Evolutionary conservation across 2,329 filamentous ascomycete species (phyloP).

Genomic region (Claviceps lovelessii): DNA sequence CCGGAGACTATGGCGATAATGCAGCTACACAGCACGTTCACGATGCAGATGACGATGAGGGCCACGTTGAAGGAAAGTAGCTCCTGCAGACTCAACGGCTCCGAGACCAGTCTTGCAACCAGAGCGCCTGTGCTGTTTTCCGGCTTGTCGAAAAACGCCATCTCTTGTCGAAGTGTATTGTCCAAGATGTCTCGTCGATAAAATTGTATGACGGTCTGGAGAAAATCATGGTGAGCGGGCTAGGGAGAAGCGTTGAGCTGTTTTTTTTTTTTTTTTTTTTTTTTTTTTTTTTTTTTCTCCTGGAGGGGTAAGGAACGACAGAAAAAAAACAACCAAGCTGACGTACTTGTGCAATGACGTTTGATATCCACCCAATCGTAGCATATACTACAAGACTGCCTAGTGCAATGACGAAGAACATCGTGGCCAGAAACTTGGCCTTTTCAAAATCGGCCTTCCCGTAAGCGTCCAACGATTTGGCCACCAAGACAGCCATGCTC

Average conservation of each 20-base stretch:
- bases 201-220: slow-evolving; percentile 16
- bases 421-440: slow-evolving; percentile 38
- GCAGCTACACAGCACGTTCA: slow-evolving; percentile 31
- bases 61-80: slow-evolving; percentile 34
- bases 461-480: slow-evolving; percentile 25
- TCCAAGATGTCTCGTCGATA: slow-evolving; percentile 30
- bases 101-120: slow-evolving; percentile 22
- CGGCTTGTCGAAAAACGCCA: slow-evolving; percentile 29
- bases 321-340: too few species aligned
- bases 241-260: too few species aligned
- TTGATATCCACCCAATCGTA: slow-evolving; percentile 21
- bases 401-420: slow-evolving; percentile 41
- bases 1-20: slow-evolving; percentile 31
- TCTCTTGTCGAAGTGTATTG: slow-evolving; percentile 40
- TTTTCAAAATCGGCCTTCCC: slow-evolving; percentile 11
- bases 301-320: not conserved
- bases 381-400: slow-evolving; percentile 31
- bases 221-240: not conserved
- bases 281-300: too few species aligned
- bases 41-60: slow-evolving; percentile 30
- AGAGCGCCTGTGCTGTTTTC: slow-evolving; percentile 25
- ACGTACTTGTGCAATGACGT: slow-evolving; percentile 21
- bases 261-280: too few species aligned
- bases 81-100: slow-evolving; percentile 34
- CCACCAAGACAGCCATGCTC: slow-evolving; percentile 25